These are phyloP conservation scores for Cytospora schulzeri DNA, from an alignment of 2,329 filamentous ascomycete genomes.

Conservation along the genomic window DNA sequence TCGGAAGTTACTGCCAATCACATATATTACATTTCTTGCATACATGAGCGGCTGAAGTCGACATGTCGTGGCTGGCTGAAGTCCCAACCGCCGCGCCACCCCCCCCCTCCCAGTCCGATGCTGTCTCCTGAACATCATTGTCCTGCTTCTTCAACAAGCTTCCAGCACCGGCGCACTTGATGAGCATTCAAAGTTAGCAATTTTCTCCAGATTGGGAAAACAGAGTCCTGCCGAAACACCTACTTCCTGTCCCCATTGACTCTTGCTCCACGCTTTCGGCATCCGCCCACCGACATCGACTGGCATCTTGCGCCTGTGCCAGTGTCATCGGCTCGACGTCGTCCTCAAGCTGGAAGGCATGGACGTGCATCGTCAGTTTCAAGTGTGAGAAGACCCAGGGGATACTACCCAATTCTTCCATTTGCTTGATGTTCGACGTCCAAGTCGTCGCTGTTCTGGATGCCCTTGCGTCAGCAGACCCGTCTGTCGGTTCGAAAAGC, in stretches of 20 bases:
- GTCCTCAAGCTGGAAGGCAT: slow-evolving; percentile 47
- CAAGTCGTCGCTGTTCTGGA: not conserved
- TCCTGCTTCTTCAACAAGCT: slow-evolving; percentile 37
- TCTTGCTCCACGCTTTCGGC: slow-evolving; percentile 47
- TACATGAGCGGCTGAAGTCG: too few species aligned
- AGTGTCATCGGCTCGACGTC: not conserved
- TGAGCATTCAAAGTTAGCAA: not conserved
- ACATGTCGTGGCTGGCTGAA: not conserved
- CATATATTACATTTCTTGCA: too few species aligned
- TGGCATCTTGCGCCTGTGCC: slow-evolving; percentile 6
- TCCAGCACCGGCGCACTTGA: slow-evolving; percentile 56
- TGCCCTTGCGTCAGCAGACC: not conserved
- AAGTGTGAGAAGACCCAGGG: slow-evolving; percentile 62
- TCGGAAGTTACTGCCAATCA: not conserved
- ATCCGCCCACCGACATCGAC: slow-evolving; percentile 41
- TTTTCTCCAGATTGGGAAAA: not conserved
- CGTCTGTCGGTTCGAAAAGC: slow-evolving; percentile 31
- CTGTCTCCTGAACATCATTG: not conserved
- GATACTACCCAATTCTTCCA: slow-evolving; percentile 51
- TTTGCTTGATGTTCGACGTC: slow-evolving; percentile 34
- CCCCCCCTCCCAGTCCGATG: not conserved
- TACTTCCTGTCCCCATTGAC: slow-evolving; percentile 56
- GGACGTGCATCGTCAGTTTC: slow-evolving; percentile 59
- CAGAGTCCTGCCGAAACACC: not conserved
- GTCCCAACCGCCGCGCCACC: too few species aligned